Evolutionary conservation across 176 grass and related monocot genomes (phyloP), one percentile per base, ranked within the genome.

Genomic region (Echinochloa phyllopogon): DNA sequence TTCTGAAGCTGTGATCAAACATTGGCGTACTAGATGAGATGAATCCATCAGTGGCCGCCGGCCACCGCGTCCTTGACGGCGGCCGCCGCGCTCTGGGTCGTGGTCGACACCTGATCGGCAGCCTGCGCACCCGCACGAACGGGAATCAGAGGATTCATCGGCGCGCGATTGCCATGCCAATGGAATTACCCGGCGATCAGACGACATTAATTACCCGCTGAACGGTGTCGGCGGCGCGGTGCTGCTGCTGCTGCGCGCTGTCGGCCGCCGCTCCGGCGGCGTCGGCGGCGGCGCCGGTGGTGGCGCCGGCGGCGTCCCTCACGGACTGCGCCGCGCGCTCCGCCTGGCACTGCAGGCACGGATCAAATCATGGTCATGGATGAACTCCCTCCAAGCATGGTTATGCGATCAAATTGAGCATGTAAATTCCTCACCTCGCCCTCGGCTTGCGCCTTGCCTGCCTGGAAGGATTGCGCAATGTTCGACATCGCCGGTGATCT

Each of bases 401-500:
- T n/a, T 15, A 57, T 39, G 14, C 3, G 0, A 51, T 14, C 45
- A 18, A 51, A 47, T 33, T 33, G 29, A 33, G 29, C 29, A 33
- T 1, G 29, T 2, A 33, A 27, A 17, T 41, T 45, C 6, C 27
- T 70, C 62, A 88, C 76, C 84, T 86, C 33, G 66, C 13, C 21
- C 58, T 79, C 48, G 10, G 87, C 87, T 10, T 88, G 39, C 5
- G 67, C 9, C 38, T 88, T 72, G 75, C 81, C 87, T 57, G 75
- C 20, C 67, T 84, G 56, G 81, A 73, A 56, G 66, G 87, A 88
- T 58, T 88, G 81, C 57, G 48, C 68, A 16, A 84, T n/a, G 67
- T 74, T 78, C 9, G 87, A 78, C 87, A 84, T 89, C 7, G 20
- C 48, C 39, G 24, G 49, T 47, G n/a, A 47, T 49, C 43, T 69